phyloP scores from a whole-genome alignment of 305 asterid species.

The Fraxinus sp. region DNA sequence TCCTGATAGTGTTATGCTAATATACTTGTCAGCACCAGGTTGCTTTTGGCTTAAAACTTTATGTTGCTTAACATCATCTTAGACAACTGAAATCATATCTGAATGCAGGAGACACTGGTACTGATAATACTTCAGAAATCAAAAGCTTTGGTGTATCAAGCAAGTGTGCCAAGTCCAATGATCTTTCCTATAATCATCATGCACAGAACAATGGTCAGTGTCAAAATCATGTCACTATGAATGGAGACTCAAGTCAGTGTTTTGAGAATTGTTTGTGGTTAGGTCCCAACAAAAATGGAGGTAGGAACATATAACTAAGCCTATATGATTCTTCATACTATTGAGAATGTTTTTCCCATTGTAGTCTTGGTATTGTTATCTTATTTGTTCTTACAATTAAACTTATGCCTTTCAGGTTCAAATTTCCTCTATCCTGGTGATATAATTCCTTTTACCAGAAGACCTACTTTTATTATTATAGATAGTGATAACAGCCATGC shows the following conservation, averaged over 20 bases:
- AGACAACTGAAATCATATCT: constrained; percentile 29
- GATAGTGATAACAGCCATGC: constrained; percentile 95
- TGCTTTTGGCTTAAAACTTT: constrained; percentile 20
- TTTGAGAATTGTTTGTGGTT: constrained; percentile 40
- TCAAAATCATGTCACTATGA: constrained; percentile 31
- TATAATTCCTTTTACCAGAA: constrained; percentile 88
- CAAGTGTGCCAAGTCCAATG: constrained; percentile 32
- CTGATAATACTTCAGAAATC: constrained; percentile 24
- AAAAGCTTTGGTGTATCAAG: constrained; percentile 35
- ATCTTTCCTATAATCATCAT: constrained; percentile 19
- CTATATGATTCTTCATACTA: background rate
- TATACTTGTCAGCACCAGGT: constrained; percentile 90
- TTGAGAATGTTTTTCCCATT: constrained; percentile 8
- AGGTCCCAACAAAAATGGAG: constrained; percentile 62
- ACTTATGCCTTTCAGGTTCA: constrained; percentile 52
- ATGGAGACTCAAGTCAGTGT: constrained; percentile 33
- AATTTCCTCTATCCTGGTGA: constrained; percentile 88
- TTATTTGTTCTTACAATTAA: constrained; percentile 18
- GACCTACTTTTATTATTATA: constrained; percentile 81
- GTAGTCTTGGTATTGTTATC: constrained; percentile 6
- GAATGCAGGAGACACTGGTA: constrained; percentile 29
- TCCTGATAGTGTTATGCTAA: constrained; percentile 72
- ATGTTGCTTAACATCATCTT: constrained; percentile 19
- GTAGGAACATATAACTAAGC: constrained; percentile 32
- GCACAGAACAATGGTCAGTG: constrained; percentile 28